Percentiles rank a stretch among this genome's conserved stretches.
phyloP scores from a whole-genome alignment of 345 rosid species.

The Anacardium occidentale region DNA sequence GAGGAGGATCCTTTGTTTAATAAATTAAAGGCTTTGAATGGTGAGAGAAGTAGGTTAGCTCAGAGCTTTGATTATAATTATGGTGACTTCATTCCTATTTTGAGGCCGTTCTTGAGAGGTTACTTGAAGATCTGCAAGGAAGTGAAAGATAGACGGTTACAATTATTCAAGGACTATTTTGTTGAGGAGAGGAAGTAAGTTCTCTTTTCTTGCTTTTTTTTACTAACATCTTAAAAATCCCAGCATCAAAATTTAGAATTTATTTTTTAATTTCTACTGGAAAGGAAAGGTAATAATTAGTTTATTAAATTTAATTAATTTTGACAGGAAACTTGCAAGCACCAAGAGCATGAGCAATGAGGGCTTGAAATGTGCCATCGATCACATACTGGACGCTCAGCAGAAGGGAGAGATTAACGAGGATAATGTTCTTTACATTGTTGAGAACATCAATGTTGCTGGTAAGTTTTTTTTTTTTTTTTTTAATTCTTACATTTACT shows the following conservation, averaged over 20 bases:
- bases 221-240: too few species aligned
- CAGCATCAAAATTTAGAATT: too few species aligned
- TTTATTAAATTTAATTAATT: too few species aligned
- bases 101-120: conserved; percentile 89
- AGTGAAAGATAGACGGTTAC: conserved; percentile 71
- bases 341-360: conserved; percentile 55
- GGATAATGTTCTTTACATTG: conserved; percentile 94
- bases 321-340: conserved; percentile 68
- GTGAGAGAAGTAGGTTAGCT: conserved; percentile 85
- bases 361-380: conserved; percentile 87
- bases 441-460: conserved; percentile 97
- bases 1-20: conserved; percentile 82
- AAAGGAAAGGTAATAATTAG: too few species aligned
- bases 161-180: conserved; percentile 89
- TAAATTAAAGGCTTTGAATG: conserved; percentile 81
- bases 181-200: conserved; percentile 91
- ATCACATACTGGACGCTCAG: conserved; percentile 88
- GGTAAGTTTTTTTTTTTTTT: conserved; percentile 33
- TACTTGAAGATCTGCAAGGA: conserved; percentile 90
- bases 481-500: not conserved
- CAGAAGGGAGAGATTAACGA: conserved; percentile 93
- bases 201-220: not conserved
- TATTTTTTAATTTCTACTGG: too few species aligned
- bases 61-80: conserved; percentile 98
- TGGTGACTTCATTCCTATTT: conserved; percentile 92